Base-by-base conservation (phyloP, 768 basidiomycete species). In the Candolleomyces aberdarensis region DNA sequence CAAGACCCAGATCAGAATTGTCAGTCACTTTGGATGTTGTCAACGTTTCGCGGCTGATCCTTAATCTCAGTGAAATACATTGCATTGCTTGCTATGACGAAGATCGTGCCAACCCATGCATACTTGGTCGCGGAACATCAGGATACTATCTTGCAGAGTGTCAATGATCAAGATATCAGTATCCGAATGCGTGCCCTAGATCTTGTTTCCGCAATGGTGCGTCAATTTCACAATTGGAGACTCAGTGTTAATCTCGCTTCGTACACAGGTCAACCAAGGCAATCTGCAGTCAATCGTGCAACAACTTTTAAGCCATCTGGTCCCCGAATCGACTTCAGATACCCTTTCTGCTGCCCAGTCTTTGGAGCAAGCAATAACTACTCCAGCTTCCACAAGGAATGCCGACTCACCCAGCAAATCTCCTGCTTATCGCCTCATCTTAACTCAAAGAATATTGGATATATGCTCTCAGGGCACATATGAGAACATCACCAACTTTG, bases 161-260 rank as follows among this genome's bases (percentile, higher is more conserved):
- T 98, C 56, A 90, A 92, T 65, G 96, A 98, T 67, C 85, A 90
- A 62, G 97, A 99, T 71, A 88, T 98, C 58, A 96, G 93, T 61
- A 98, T 99, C 60, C 86, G 97, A 15, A 92, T 98, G 90, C 83
- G 97, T 59, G 95, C 96, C 1, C 83, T 99, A 26, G 97, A 98
- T 68, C 82, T 99, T 4, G 84, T 98, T 29, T 91, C 93, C 22
- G 92, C 92, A 5, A 96, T 99, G 89, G 96, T 94, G 69, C 65
- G 80, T 67, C 5, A 20, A 20, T 39, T 36, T 5, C 55, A 59
- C 9, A 46, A 52, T 19, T 32, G 57, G 57, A 41, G 48, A 48
- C 40, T 46, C 47, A 13, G 19, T 20, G 55, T 60, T 32, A n/a
- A 39, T 52, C 17, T 36, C 39, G 44, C 26, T 39, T 32, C 22